phyloP scores from a whole-genome alignment of 1,139 yeast species.

The Saccharomyces hybrid region DNA sequence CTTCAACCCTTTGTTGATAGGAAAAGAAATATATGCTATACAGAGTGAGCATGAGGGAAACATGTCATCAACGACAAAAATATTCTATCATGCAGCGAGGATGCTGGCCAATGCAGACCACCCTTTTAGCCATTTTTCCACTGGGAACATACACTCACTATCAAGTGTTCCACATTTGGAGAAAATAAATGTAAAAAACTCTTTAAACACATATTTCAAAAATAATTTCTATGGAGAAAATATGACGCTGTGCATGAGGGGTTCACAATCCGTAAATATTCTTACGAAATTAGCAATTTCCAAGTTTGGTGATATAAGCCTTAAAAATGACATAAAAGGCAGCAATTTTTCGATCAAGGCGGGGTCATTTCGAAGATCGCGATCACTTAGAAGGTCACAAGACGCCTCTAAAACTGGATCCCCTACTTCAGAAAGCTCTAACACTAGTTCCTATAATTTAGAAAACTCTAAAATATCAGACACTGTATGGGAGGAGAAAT shows the following conservation, averaged over 20 bases:
- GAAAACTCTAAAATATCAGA: slow-evolving; percentile 12
- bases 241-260: slow-evolving; percentile 51
- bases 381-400: background rate
- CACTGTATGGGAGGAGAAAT: slow-evolving; percentile 18
- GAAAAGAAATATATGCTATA: slow-evolving; percentile 50
- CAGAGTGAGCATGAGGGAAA: slow-evolving; percentile 60
- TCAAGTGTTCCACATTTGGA: slow-evolving; percentile 43
- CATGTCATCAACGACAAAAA: slow-evolving; percentile 37
- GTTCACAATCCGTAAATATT: slow-evolving; percentile 55
- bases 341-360: background rate
- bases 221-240: slow-evolving; percentile 45
- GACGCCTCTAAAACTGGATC: background rate
- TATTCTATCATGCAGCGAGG: slow-evolving; percentile 51
- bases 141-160: slow-evolving; percentile 59
- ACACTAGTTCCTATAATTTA: background rate
- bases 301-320: slow-evolving; percentile 35
- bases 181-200: slow-evolving; percentile 47
- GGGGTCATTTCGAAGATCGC: background rate
- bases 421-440: background rate
- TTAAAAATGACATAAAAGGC: background rate
- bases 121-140: slow-evolving; percentile 65
- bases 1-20: slow-evolving; percentile 39
- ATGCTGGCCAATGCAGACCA: slow-evolving; percentile 41
- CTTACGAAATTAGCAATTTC: slow-evolving; percentile 44
- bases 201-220: slow-evolving; percentile 45